Conservation (phyloP, 139 green algal genomes). For the Chlamydomonas schloesseri region DNA sequence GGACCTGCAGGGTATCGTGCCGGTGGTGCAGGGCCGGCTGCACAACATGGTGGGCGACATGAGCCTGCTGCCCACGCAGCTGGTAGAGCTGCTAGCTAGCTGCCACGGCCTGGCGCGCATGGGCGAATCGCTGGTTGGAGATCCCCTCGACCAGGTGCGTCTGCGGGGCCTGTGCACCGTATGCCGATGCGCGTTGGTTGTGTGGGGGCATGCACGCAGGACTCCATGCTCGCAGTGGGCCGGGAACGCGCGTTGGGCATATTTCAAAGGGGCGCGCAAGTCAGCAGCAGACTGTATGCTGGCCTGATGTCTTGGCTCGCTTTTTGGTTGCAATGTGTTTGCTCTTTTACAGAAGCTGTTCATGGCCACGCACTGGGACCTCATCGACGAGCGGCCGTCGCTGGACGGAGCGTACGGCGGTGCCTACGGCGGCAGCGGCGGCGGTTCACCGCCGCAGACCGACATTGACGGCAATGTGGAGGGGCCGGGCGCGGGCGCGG, state of each 20-base stretch:
- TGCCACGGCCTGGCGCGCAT: slow-evolving; percentile 78
- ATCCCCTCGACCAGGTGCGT: slow-evolving; percentile 74
- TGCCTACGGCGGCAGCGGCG: neutral
- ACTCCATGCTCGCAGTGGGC: too few relatives aligned
- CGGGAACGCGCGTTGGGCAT: too few relatives aligned
- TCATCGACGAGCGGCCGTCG: slow-evolving; percentile 55
- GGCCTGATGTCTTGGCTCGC: too few relatives aligned
- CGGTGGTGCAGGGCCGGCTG: slow-evolving; percentile 28
- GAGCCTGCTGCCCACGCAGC: slow-evolving; percentile 37
- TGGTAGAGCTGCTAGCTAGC: slow-evolving; percentile 71
- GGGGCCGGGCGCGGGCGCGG: neutral
- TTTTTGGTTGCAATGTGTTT: too few relatives aligned
- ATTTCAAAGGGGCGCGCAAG: too few relatives aligned
- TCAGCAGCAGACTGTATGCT: too few relatives aligned
- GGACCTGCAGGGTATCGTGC: slow-evolving; percentile 71
- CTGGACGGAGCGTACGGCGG: neutral
- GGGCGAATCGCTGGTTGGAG: slow-evolving; percentile 68
- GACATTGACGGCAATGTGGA: neutral
- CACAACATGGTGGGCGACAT: slow-evolving; percentile 10
- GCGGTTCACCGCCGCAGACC: neutral
- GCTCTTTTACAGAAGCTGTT: slow-evolving; percentile 62
- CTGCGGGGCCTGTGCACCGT: too few relatives aligned
- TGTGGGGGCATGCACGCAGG: too few relatives aligned
- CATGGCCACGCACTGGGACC: slow-evolving; percentile 66
- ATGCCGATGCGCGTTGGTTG: too few relatives aligned